phyloP scores from a whole-genome alignment of 2,329 filamentous ascomycete genomes.

The Claviceps humidiphila region DNA sequence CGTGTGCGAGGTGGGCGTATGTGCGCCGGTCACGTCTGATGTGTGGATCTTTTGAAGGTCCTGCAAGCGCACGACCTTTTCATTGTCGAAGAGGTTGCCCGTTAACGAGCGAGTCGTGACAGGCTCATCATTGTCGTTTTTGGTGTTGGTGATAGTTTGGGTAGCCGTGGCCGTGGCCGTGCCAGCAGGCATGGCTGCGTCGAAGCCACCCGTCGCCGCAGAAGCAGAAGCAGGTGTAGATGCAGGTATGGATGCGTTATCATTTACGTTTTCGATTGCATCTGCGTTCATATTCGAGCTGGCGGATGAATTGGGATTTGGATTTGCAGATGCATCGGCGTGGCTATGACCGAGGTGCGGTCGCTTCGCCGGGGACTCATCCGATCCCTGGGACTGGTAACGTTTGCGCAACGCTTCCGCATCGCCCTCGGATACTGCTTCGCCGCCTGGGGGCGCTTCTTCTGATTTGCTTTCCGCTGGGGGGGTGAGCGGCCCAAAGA shows the following conservation, averaged over 20 bases:
- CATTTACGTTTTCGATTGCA: slow-evolving; percentile 19
- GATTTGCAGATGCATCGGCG: slow-evolving; percentile 34
- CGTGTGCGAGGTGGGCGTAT: slow-evolving; percentile 23
- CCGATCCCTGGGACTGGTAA: slow-evolving; percentile 28
- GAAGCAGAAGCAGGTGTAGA: slow-evolving; percentile 8
- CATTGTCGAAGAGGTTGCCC: slow-evolving; percentile 25
- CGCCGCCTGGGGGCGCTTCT: slow-evolving; percentile 22
- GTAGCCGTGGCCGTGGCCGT: neutral
- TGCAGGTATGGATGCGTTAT: slow-evolving; percentile 13
- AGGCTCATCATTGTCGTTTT: neutral
- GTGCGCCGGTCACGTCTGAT: neutral
- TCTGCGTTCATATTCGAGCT: slow-evolving; percentile 8
- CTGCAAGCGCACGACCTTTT: slow-evolving; percentile 21
- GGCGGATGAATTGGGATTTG: neutral
- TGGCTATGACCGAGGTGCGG: slow-evolving; percentile 49
- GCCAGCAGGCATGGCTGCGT: neutral
- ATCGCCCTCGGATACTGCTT: slow-evolving; percentile 23
- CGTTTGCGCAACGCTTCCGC: slow-evolving; percentile 37
- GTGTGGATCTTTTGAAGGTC: neutral
- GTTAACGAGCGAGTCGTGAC: neutral
- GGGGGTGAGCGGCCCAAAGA: slow-evolving; percentile 42
- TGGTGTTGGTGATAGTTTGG: neutral
- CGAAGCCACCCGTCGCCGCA: slow-evolving; percentile 19
- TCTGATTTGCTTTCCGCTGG: slow-evolving; percentile 30
- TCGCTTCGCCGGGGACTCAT: slow-evolving; percentile 46